Evolutionary conservation across 257 asterid genomes (phyloP).

Genomic region (Nicotiana attenuata): DNA sequence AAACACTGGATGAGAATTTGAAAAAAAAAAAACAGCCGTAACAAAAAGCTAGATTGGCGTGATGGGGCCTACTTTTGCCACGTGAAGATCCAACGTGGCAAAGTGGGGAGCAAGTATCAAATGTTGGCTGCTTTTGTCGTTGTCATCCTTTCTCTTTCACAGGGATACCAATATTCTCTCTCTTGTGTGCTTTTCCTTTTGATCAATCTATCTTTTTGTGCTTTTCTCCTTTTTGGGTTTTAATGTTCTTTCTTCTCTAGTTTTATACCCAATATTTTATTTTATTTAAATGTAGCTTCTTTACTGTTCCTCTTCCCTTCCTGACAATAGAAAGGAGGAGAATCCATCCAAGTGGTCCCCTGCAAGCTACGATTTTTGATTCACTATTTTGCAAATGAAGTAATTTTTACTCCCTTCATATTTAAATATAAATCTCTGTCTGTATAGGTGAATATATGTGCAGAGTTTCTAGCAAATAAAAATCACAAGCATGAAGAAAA

Average conservation of each 20-base stretch:
- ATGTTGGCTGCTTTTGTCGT: conserved; percentile 28
- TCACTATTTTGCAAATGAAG: background rate
- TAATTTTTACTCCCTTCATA: too few relatives aligned
- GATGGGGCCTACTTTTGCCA: conserved; percentile 35
- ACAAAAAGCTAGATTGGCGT: background rate
- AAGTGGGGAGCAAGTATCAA: conserved; percentile 35
- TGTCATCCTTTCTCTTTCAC: conserved; percentile 12
- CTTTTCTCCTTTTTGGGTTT: conserved; percentile 56
- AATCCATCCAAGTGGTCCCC: conserved; percentile 6
- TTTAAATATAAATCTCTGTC: too few relatives aligned
- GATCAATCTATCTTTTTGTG: conserved; percentile 69
- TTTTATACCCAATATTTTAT: background rate
- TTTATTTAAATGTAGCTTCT: conserved; percentile 8
- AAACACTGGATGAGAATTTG: too few relatives aligned
- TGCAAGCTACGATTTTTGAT: background rate
- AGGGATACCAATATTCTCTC: conserved; percentile 8
- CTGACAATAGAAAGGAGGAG: background rate
- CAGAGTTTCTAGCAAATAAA: too few relatives aligned
- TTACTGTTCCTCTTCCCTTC: background rate
- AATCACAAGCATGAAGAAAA: too few relatives aligned
- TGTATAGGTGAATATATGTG: too few relatives aligned
- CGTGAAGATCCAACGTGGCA: conserved; percentile 28
- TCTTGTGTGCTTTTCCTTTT: conserved; percentile 46
- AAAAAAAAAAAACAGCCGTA: too few relatives aligned
- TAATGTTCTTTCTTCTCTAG: conserved; percentile 23